Conservation (phyloP, 371 early-diverging fungal genomes). For the Capillidium heterosporum region DNA sequence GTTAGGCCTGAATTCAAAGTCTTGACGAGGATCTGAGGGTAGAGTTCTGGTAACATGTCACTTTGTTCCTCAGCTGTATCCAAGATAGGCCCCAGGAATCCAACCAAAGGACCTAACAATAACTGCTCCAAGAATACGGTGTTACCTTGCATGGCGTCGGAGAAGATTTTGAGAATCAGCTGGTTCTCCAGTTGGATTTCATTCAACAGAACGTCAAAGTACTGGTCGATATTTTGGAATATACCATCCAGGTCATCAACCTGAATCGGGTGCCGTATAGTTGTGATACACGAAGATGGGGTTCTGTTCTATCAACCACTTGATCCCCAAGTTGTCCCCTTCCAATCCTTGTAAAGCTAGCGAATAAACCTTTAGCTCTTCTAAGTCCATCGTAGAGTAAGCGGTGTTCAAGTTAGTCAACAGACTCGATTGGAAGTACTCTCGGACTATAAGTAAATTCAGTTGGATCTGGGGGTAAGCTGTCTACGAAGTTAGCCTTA, state of each 20-base stretch:
- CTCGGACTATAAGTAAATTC: neutral
- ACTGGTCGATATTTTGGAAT: neutral
- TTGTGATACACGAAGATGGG: neutral
- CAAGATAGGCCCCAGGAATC: neutral
- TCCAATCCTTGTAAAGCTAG: neutral
- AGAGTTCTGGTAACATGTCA: neutral
- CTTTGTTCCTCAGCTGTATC: conserved; percentile 1
- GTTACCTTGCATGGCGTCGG: neutral
- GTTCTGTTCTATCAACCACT: conserved; percentile 2
- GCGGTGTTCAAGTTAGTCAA: neutral
- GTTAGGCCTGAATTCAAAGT: neutral
- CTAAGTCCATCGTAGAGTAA: neutral
- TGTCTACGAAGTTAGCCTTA: neutral
- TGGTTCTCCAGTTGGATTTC: neutral
- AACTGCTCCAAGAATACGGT: conserved; percentile 1
- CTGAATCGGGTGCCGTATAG: neutral
- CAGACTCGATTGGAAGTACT: neutral
- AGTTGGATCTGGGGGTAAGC: neutral
- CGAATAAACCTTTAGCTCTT: neutral
- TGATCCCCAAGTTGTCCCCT: neutral
- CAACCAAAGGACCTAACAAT: neutral
- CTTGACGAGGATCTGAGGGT: neutral
- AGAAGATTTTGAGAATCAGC: neutral
- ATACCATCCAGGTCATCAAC: neutral
- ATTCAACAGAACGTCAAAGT: neutral